Conservation (phyloP, 176 grass and related monocot genomes). For the Ampelocalamus luodianensis region DNA sequence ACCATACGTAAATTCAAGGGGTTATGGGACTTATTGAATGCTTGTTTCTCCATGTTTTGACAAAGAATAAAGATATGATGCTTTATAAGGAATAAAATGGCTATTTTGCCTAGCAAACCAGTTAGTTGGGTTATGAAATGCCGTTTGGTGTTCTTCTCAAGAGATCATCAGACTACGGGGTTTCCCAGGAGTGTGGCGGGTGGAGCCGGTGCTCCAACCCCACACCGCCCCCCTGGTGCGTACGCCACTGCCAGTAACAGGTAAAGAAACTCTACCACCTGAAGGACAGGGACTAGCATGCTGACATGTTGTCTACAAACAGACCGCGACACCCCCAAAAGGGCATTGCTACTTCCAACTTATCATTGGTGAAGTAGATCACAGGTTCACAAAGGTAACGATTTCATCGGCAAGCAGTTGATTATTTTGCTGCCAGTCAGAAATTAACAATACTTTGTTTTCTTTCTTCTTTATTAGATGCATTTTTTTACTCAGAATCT, state of each 20-base stretch:
- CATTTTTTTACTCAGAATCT: constrained; percentile 6
- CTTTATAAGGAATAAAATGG: too few relatives aligned
- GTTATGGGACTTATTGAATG: too few relatives aligned
- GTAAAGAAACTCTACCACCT: background rate
- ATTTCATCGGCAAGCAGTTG: constrained; percentile 20
- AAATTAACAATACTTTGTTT: constrained; percentile 4
- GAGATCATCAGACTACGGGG: too few relatives aligned
- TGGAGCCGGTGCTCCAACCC: too few relatives aligned
- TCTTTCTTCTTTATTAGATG: constrained; percentile 12
- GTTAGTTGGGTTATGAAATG: too few relatives aligned
- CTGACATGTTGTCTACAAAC: background rate
- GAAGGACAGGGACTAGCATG: background rate
- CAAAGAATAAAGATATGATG: too few relatives aligned
- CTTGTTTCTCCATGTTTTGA: too few relatives aligned
- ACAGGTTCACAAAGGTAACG: constrained; percentile 14
- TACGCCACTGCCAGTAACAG: background rate
- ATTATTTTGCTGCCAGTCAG: constrained; percentile 14
- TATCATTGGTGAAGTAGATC: constrained; percentile 8
- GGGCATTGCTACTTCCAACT: background rate
- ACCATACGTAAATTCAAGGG: too few relatives aligned
- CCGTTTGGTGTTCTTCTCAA: too few relatives aligned
- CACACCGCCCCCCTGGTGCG: too few relatives aligned
- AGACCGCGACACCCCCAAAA: background rate
- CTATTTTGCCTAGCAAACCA: too few relatives aligned
- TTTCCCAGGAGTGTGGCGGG: too few relatives aligned